Evolutionary conservation across 805 yeast genomes (phyloP), one percentile per base, ranked within the genome.

Genomic region (Cyberlindnera nakhonratchasimensis): DNA sequence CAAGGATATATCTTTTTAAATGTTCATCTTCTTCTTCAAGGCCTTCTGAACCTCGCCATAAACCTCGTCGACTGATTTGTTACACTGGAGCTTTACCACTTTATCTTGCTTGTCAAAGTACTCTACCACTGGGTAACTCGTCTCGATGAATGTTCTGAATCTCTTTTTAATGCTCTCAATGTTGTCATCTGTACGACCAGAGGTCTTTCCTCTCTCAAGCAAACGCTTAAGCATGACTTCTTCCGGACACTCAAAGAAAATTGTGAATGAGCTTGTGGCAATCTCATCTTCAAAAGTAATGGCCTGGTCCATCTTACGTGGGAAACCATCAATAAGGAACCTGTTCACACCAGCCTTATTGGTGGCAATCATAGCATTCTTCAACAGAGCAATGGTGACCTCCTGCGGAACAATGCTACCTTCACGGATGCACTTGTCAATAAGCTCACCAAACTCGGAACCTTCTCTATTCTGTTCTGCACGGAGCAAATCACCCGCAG

Each of bases 241-340:
- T 63, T 85, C 93, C 1, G 91, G 86, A 62, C 95, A 86, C 51
- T 85, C 89, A 57, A 86, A 86, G 65, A 82, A 86, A 31, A 86
- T 68, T 2, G 86, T 79, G 64, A 83, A 77, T 20, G 79, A 70
- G 48, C 86, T 82, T 63, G 73, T 82, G 56, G 80, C 93, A 54
- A 80, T 72, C 59, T 78, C 70, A 29, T 84, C 79, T 67, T 91
- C 98, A 62, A 91, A 91, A n/a, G 91, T 85, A 30, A 84, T 46
- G 0, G 98, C 98, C 70, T 91, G 99, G 66, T 93, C 98, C 97
- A 93, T 91, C 63, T 90, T 88, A 62, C 98, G 78, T 37, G 99
- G 99, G 75, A 93, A 91, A 1, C 99, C 99, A 63, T 91, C 99
- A 40, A 91, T 80, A 55, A 91, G 69, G 63, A 90, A 91, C 40